Conservation (phyloP, 2,329 filamentous ascomycete genomes). For the Fusarium sp. region DNA sequence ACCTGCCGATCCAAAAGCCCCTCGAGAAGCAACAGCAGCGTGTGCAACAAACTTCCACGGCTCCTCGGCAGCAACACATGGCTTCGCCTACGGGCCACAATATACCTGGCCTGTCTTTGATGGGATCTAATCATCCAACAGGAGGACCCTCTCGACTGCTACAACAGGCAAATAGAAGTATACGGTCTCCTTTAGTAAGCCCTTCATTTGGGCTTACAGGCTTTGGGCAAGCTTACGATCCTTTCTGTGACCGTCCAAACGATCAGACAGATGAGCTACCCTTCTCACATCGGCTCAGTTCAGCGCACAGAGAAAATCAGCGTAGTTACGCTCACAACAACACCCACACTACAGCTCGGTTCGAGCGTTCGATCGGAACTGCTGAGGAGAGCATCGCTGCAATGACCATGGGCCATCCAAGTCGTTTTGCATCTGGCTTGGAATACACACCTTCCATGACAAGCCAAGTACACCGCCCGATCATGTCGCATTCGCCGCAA, state of each 20-base stretch:
- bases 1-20: neutral
- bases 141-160: constrained; percentile 1
- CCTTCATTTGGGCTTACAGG: neutral
- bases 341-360: constrained; percentile 12
- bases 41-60: neutral
- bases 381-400: constrained; percentile 31
- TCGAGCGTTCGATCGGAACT: constrained; percentile 21
- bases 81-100: neutral
- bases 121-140: constrained; percentile 5
- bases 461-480: neutral
- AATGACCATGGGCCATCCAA: neutral
- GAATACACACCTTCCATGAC: neutral
- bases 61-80: neutral
- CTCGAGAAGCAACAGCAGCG: neutral
- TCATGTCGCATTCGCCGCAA: neutral
- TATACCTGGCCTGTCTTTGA: neutral
- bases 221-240: neutral
- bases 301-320: constrained; percentile 6
- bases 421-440: neutral
- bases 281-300: neutral
- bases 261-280: constrained; percentile 14
- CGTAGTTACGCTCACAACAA: neutral
- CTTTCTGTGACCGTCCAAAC: neutral
- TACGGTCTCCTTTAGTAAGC: neutral
- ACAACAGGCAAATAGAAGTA: constrained; percentile 2